These are phyloP conservation scores for Rhizophagus prolifer DNA, from an alignment of 192 early-diverging fungal species.

Conservation along the genomic window DNA sequence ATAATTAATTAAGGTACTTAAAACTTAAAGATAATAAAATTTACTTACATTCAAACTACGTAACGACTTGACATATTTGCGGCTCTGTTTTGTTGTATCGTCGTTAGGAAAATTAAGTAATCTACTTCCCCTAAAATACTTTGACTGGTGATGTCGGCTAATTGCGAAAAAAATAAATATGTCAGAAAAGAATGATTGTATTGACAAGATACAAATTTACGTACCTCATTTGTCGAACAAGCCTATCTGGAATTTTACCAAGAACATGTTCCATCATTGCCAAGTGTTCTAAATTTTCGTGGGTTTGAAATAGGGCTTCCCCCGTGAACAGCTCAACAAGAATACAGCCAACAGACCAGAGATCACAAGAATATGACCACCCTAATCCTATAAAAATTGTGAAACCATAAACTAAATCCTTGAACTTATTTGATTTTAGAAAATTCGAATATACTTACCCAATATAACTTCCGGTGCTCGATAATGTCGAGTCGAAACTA, in stretches of 20 bases:
- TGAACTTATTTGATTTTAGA: background rate
- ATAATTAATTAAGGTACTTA: background rate
- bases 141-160: conserved; percentile 44
- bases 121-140: conserved; percentile 50
- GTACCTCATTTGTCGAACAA: conserved; percentile 55
- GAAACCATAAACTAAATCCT: background rate
- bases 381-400: conserved; percentile 52
- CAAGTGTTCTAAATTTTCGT: conserved; percentile 95
- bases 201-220: background rate
- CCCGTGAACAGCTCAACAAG: conserved; percentile 94
- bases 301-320: conserved; percentile 95
- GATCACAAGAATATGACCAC: conserved; percentile 96
- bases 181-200: background rate
- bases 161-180: conserved; percentile 3
- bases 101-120: conserved; percentile 55
- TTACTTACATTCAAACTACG: conserved; percentile 52
- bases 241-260: conserved; percentile 69
- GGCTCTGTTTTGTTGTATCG: conserved; percentile 53
- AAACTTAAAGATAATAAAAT: background rate
- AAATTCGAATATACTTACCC: conserved; percentile 36
- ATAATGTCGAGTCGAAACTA: conserved; percentile 95
- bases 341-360: conserved; percentile 98
- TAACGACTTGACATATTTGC: conserved; percentile 61
- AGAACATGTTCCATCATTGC: conserved; percentile 94
- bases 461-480: conserved; percentile 97